Evolutionary conservation across 495 filamentous ascomycete genomes (phyloP), one percentile per base, ranked within the genome.

Genomic region (Pseudomonodictys pantanalensis): DNA sequence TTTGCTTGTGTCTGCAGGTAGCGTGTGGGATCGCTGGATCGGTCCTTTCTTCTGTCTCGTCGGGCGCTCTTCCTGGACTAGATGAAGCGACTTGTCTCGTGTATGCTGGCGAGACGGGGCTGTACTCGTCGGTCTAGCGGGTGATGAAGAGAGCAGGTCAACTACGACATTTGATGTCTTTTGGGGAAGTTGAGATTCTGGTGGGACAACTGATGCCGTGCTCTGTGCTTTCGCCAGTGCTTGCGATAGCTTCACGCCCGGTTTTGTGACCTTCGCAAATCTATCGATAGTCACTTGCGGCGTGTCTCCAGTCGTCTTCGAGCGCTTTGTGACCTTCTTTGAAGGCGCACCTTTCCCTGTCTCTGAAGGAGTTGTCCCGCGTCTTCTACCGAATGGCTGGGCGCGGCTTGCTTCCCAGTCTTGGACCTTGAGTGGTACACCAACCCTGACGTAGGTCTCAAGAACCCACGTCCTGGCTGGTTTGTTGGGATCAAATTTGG

Each of bases 381-480:
- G 38, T 41, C 12, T 41, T 18, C 5, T 15, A 55, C 75, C 73
- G 62, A 81, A 86, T 12, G 77, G 73, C 49, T 81, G 74, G 46
- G 76, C 72, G 33, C 82, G 77, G 18, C 80, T 76, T 50, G 83
- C 83, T 60, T 95, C 85, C 84, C 90, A 98, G 22, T 83, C 84
- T 55, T 88, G 79, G 1, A 92, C 83, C n/a, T 83, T 79, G 11
- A 86, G 71, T 18, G 89, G 90, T 47, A 89, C 77, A 0, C 90
- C 87, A 15, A 87, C 68, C 51, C 82, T 86, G 9, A 84, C 84
- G 56, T 89, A 76, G 0, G 81, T 79, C 65, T 91, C 86, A 10
- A 89, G 81, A 5, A 97, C 72, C 92, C 92, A 98, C 20, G 83
- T 66, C 60, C 86, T 86, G 42, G 86, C 83, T 2, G 78, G 67